Percentiles rank a stretch among this genome's conserved stretches.
Evolutionary conservation across 2,329 filamentous ascomycete genomes (phyloP).

Genomic region (Thielaviopsis ethacetica): DNA sequence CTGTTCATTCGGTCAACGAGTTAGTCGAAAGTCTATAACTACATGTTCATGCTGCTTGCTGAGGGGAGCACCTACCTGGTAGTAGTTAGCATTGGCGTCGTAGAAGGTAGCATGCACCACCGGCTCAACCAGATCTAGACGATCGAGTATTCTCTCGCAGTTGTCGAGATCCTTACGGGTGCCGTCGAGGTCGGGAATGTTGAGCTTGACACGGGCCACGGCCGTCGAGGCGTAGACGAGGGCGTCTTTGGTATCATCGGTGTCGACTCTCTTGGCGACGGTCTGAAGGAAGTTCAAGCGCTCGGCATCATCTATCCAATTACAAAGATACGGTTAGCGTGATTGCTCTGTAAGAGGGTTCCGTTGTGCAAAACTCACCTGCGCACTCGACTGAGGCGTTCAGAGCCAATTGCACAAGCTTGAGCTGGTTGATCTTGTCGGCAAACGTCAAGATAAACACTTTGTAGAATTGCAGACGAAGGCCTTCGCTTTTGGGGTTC

Average conservation of each 20-base stretch:
- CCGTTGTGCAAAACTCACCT: conserved; percentile 34
- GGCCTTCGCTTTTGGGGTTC: conserved; percentile 59
- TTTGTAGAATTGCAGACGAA: conserved; percentile 83
- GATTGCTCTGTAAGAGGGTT: not conserved
- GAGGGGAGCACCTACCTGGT: conserved; percentile 41
- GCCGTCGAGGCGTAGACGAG: conserved; percentile 88
- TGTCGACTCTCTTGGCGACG: conserved; percentile 77
- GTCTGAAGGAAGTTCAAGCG: conserved; percentile 70
- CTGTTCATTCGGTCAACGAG: conserved; percentile 14
- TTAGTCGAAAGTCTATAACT: not conserved
- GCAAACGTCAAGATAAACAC: conserved; percentile 91
- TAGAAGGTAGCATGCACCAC: conserved; percentile 95
- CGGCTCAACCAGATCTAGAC: conserved; percentile 88
- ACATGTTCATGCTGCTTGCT: not conserved
- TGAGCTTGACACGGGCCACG: conserved; percentile 73
- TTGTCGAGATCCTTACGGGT: conserved; percentile 74
- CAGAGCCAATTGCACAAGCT: conserved; percentile 81
- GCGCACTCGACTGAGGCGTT: conserved; percentile 73
- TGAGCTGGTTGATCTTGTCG: conserved; percentile 97
- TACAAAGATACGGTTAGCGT: not conserved
- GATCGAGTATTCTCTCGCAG: conserved; percentile 75
- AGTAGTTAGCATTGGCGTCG: conserved; percentile 86
- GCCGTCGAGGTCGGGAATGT: conserved; percentile 61
- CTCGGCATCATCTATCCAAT: conserved; percentile 57
- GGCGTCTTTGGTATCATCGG: conserved; percentile 84